A percentile compares a stretch with the other conserved stretches of the same genome.
Conservation (phyloP, 1,139 yeast species). For the Fermentozyma sake region DNA sequence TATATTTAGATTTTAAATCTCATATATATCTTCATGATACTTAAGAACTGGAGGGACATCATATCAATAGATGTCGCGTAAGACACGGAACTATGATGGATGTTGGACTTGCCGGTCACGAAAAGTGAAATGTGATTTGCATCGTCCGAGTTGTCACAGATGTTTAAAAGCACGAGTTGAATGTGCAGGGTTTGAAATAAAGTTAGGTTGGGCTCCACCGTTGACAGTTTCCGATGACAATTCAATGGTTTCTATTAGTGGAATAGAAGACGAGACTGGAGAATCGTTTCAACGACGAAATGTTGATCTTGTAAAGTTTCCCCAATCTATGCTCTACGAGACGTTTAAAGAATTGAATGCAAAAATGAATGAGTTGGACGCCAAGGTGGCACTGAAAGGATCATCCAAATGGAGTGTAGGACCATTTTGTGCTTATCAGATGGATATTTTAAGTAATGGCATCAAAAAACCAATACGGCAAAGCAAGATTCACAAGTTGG, state of each 20-base stretch:
- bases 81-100: slow-evolving; percentile 44
- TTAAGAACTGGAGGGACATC: too few species aligned
- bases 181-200: slow-evolving; percentile 40
- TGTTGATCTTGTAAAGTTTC: slow-evolving; percentile 33
- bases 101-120: slow-evolving; percentile 52
- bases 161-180: slow-evolving; percentile 37
- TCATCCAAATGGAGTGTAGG: slow-evolving; percentile 18
- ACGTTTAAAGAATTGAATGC: slow-evolving; percentile 28
- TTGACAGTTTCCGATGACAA: slow-evolving; percentile 20
- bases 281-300: slow-evolving; percentile 33
- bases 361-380: slow-evolving; percentile 26
- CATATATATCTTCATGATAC: too few species aligned
- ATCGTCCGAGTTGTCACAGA: slow-evolving; percentile 37
- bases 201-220: slow-evolving; percentile 39
- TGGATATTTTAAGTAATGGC: too few species aligned
- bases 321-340: slow-evolving; percentile 25
- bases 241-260: slow-evolving; percentile 16
- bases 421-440: slow-evolving; percentile 28
- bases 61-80: too few species aligned
- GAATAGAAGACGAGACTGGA: slow-evolving; percentile 14
- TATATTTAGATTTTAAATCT: too few species aligned
- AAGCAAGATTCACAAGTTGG: too few species aligned
- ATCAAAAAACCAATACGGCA: too few species aligned
- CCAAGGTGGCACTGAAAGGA: slow-evolving; percentile 3
- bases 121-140: slow-evolving; percentile 48